Percentiles rank a stretch among this genome's conserved stretches.
Evolutionary conservation across 2,329 filamentous ascomycete genomes (phyloP).

Genomic region (Fusarium oxysporum): DNA sequence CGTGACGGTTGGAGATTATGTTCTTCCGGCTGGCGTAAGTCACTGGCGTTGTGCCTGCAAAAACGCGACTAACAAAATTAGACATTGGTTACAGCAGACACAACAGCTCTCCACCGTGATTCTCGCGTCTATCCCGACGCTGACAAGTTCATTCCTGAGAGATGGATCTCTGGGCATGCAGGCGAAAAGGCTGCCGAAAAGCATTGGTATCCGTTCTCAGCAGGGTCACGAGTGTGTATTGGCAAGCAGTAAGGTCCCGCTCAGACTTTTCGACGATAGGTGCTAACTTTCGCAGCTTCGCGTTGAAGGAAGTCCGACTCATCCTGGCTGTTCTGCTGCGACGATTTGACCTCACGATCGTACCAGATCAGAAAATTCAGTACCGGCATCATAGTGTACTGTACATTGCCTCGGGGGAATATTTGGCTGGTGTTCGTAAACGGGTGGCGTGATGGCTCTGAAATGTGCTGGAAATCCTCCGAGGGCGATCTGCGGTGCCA

Average conservation of each 20-base stretch:
- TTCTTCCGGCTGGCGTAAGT: background rate
- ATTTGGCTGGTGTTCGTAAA: background rate
- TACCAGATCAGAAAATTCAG: background rate
- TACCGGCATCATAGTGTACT: background rate
- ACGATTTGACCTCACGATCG: background rate
- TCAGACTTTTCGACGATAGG: fast-evolving
- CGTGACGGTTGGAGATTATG: background rate
- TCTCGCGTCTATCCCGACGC: background rate
- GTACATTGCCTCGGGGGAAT: background rate
- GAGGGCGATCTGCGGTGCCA: background rate
- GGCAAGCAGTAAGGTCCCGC: background rate
- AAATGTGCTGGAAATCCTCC: background rate
- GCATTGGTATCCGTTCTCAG: background rate
- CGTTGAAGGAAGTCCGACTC: background rate
- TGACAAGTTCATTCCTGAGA: background rate
- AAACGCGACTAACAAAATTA: background rate
- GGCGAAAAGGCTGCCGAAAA: background rate
- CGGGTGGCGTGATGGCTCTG: background rate
- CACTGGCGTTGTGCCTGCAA: fast-evolving
- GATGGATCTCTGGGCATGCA: background rate
- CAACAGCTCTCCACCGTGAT: background rate
- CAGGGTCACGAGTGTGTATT: background rate
- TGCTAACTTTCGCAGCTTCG: background rate
- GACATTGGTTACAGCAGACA: background rate
- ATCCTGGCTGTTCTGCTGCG: background rate